Evolutionary conservation across 345 rosid genomes (phyloP).

Genomic region (Capsella bursapastoris): DNA sequence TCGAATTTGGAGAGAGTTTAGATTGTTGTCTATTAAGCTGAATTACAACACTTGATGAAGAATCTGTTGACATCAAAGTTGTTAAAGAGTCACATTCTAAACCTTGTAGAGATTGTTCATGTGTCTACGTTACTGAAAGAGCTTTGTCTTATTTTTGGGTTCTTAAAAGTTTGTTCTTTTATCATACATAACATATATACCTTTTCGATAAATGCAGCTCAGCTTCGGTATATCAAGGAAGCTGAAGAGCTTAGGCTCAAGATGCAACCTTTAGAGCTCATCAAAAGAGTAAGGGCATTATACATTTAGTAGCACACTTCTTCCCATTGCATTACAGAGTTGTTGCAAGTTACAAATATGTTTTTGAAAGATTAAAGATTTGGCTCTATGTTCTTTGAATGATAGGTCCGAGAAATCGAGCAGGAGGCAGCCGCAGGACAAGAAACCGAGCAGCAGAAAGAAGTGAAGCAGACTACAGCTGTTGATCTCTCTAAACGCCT

Average conservation of each 20-base stretch:
- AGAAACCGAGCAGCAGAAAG: constrained; percentile 57
- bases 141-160: not conserved
- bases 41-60: not conserved
- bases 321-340: not conserved
- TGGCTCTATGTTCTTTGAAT: constrained; percentile 3
- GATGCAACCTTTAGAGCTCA: constrained; percentile 81
- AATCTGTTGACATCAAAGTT: not conserved
- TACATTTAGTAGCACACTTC: not conserved
- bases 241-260: constrained; percentile 82
- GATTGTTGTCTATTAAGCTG: not conserved
- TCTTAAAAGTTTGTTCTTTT: not conserved
- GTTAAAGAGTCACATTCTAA: constrained; percentile 2
- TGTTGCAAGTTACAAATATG: not conserved
- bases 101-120: constrained; percentile 1
- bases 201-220: constrained; percentile 52
- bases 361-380: not conserved
- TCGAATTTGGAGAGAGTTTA: not conserved
- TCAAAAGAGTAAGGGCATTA: constrained; percentile 59
- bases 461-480: constrained; percentile 56
- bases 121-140: not conserved
- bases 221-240: constrained; percentile 65
- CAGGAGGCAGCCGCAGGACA: constrained; percentile 64
- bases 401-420: constrained; percentile 85
- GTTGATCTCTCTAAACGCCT: constrained; percentile 87
- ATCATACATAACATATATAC: not conserved